phyloP scores from a whole-genome alignment of 768 basidiomycete species.

The Chalciporus piperatus region DNA sequence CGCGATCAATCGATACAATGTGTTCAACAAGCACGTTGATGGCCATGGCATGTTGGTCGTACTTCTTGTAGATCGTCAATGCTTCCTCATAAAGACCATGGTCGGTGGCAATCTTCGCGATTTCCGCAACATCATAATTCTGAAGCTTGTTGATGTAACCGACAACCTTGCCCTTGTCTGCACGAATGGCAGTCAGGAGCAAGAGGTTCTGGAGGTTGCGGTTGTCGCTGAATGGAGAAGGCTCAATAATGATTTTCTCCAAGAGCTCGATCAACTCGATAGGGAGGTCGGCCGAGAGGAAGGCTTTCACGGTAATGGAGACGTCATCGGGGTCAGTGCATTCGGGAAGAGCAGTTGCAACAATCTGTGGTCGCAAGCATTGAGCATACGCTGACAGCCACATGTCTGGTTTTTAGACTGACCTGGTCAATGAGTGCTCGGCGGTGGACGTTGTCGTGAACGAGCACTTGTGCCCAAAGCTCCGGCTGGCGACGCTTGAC shows the following conservation, averaged over 20 bases:
- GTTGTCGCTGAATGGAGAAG: constrained; percentile 97
- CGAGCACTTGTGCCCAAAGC: constrained; percentile 94
- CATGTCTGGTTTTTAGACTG: constrained; percentile 6
- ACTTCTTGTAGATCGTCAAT: constrained; percentile 95
- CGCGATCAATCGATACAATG: constrained; percentile 96
- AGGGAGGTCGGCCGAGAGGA: constrained; percentile 94
- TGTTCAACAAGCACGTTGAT: constrained; percentile 98
- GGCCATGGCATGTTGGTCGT: constrained; percentile 91
- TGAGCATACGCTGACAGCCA: background rate
- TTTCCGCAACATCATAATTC: constrained; percentile 92
- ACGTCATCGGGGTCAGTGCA: constrained; percentile 98
- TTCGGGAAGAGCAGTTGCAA: constrained; percentile 94
- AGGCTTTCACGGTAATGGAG: constrained; percentile 96
- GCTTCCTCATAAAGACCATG: constrained; percentile 96
- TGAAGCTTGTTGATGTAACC: constrained; percentile 96
- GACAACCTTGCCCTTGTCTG: constrained; percentile 98
- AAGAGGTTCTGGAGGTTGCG: constrained; percentile 93
- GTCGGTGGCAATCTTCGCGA: constrained; percentile 95
- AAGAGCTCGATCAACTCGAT: constrained; percentile 95
- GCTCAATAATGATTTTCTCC: constrained; percentile 98
- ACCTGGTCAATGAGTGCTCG: constrained; percentile 93
- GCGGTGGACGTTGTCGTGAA: constrained; percentile 85
- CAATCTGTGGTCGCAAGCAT: constrained; percentile 49
- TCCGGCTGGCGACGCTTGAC: constrained; percentile 94
- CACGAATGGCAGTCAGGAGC: constrained; percentile 91